Conservation (phyloP, 2,329 filamentous ascomycete genomes). For the Diaporthe sp. region DNA sequence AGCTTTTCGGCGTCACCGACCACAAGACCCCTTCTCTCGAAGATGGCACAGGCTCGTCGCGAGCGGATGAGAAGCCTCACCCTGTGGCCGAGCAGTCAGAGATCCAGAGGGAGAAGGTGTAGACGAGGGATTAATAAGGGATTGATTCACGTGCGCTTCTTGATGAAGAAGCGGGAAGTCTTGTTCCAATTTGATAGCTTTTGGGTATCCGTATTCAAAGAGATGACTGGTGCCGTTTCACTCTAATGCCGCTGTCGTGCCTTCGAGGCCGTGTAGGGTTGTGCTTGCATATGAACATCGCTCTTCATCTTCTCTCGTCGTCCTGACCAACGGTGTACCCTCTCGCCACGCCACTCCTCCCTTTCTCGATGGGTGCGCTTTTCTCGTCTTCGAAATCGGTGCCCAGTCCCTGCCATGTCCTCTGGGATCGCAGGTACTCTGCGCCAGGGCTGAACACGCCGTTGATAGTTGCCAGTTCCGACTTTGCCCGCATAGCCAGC, state of each 20-base stretch:
- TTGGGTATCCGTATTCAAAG: constrained; percentile 18
- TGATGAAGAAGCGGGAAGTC: background rate
- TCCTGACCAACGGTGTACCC: constrained; percentile 83
- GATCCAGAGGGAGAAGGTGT: background rate
- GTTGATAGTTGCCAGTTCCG: constrained; percentile 83
- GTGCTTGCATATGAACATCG: background rate
- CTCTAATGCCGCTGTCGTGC: background rate
- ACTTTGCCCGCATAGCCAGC: constrained; percentile 66
- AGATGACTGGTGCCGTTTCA: constrained; percentile 6
- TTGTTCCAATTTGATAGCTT: background rate
- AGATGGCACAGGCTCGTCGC: background rate
- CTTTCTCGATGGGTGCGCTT: constrained; percentile 83
- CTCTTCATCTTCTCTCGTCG: constrained; percentile 29
- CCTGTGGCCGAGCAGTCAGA: constrained; percentile 15
- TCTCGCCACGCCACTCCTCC: constrained; percentile 85
- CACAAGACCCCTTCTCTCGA: constrained; percentile 8
- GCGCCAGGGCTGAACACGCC: constrained; percentile 92
- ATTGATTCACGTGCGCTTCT: background rate
- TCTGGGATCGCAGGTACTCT: constrained; percentile 82
- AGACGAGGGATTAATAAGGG: background rate
- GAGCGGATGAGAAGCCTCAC: background rate
- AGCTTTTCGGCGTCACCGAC: constrained; percentile 42
- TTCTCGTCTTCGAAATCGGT: constrained; percentile 78
- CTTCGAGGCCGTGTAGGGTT: background rate
- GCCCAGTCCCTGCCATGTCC: constrained; percentile 92